phyloP scores from a whole-genome alignment of 106 monocot species.

The Iris macrosiphon region DNA sequence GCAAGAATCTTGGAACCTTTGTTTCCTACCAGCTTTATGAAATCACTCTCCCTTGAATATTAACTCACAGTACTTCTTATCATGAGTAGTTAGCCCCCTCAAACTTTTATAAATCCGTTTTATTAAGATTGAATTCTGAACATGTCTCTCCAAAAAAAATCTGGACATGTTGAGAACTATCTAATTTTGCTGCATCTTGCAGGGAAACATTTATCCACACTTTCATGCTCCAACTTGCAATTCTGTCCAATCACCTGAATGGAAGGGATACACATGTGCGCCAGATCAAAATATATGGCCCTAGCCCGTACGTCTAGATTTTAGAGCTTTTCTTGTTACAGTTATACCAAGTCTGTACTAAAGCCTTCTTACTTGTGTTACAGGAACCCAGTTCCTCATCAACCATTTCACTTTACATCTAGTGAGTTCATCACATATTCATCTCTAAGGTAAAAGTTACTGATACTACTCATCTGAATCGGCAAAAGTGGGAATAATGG shows the following conservation, averaged over 20 bases:
- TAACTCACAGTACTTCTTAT: too few relatives aligned
- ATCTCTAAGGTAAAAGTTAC: conserved; percentile 36
- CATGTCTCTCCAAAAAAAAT: too few relatives aligned
- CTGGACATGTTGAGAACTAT: too few relatives aligned
- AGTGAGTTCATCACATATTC: conserved; percentile 65
- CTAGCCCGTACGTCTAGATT: conserved; percentile 52
- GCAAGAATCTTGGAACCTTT: too few relatives aligned
- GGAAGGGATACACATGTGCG: conserved; percentile 90
- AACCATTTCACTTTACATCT: conserved; percentile 92
- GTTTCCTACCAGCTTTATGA: too few relatives aligned
- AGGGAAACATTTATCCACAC: conserved; percentile 87
- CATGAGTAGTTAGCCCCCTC: too few relatives aligned
- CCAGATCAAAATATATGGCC: conserved; percentile 87
- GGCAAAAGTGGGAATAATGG: too few relatives aligned
- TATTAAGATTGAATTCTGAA: too few relatives aligned
- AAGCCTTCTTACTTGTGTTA: background rate
- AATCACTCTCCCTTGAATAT: too few relatives aligned
- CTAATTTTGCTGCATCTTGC: conserved; percentile 7
- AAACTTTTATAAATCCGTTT: too few relatives aligned
- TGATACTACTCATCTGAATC: too few relatives aligned
- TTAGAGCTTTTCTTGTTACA: background rate
- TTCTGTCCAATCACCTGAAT: conserved; percentile 81
- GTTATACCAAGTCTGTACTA: background rate
- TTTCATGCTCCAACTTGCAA: conserved; percentile 88
- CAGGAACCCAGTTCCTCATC: conserved; percentile 88